These are phyloP conservation scores for Leptodermis oblonga DNA, from an alignment of 257 asterid genomes.

Conservation along the genomic window DNA sequence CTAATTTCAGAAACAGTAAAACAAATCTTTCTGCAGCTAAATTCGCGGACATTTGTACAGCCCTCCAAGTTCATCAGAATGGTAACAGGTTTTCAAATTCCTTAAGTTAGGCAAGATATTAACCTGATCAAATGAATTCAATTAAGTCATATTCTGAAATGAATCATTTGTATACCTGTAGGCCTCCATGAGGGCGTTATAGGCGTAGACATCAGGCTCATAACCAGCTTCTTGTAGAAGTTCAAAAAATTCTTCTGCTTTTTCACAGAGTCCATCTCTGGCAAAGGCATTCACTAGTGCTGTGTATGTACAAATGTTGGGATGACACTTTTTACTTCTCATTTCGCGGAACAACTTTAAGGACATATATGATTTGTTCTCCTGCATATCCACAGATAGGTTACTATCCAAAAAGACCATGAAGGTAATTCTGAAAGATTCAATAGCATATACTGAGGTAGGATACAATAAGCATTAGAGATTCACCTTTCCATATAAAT, in stretches of 20 bases:
- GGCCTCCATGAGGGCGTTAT: conserved; percentile 90
- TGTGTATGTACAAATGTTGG: conserved; percentile 82
- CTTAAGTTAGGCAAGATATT: not conserved
- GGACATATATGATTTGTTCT: conserved; percentile 71
- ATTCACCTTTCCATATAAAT: conserved; percentile 76
- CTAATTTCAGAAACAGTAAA: not conserved
- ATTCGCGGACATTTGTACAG: not conserved
- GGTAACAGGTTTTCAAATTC: not conserved
- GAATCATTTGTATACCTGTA: conserved; percentile 47
- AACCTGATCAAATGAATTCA: not conserved
- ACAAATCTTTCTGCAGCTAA: not conserved
- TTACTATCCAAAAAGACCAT: not conserved
- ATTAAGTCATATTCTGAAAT: not conserved
- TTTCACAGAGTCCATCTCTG: conserved; percentile 77
- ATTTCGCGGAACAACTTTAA: conserved; percentile 72
- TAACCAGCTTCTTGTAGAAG: conserved; percentile 74
- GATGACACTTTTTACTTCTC: conserved; percentile 59
- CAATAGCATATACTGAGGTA: not conserved
- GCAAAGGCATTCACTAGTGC: conserved; percentile 81
- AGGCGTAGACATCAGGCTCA: conserved; percentile 85
- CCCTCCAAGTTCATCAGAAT: not conserved
- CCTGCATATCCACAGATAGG: conserved; percentile 33
- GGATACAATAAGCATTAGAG: not conserved
- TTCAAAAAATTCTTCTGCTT: conserved; percentile 81
- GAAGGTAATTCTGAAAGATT: too few species aligned